Conservation (phyloP, 805 yeast genomes). For the Wickerhamomyces ciferrii region DNA sequence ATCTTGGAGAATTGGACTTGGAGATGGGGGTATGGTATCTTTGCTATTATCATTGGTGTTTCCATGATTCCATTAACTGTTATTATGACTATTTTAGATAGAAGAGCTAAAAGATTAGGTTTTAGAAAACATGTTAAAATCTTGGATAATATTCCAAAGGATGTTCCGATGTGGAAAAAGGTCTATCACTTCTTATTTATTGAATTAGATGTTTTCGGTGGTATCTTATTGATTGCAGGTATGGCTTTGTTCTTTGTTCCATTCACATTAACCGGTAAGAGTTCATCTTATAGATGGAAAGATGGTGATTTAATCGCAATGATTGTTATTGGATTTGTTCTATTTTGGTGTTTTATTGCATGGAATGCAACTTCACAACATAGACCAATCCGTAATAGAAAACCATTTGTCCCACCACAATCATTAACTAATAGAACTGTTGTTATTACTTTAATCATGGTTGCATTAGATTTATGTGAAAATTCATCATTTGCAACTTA, state of each 20-base stretch:
- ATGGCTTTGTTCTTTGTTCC: slow-evolving; percentile 23
- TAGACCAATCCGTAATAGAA: slow-evolving; percentile 9
- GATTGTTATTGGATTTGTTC: slow-evolving; percentile 21
- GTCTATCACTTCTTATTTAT: slow-evolving; percentile 8
- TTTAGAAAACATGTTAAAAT: slow-evolving; percentile 7
- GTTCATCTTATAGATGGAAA: slow-evolving; percentile 18
- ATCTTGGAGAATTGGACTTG: slow-evolving; percentile 31
- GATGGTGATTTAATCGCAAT: slow-evolving; percentile 18
- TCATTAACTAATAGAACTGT: slow-evolving; percentile 16
- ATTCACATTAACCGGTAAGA: slow-evolving; percentile 22
- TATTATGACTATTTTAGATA: slow-evolving; percentile 20
- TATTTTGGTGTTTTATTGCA: slow-evolving; percentile 10
- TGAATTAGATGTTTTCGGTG: slow-evolving; percentile 22
- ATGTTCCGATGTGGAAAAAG: slow-evolving; percentile 10
- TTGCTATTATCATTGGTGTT: slow-evolving; percentile 31
- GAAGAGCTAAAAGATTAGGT: slow-evolving; percentile 9
- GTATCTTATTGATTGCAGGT: slow-evolving; percentile 15
- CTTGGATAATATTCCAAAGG: slow-evolving; percentile 11
- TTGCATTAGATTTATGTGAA: slow-evolving; percentile 20
- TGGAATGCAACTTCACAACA: slow-evolving; percentile 19
- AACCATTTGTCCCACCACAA: slow-evolving; percentile 22
- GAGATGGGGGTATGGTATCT: slow-evolving; percentile 47
- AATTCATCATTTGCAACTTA: slow-evolving; percentile 22
- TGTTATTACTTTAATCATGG: slow-evolving; percentile 13
- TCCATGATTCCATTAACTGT: slow-evolving; percentile 17